Base-by-base conservation (phyloP, 192 early-diverging fungal species). In the Chytriomyces sp. region DNA sequence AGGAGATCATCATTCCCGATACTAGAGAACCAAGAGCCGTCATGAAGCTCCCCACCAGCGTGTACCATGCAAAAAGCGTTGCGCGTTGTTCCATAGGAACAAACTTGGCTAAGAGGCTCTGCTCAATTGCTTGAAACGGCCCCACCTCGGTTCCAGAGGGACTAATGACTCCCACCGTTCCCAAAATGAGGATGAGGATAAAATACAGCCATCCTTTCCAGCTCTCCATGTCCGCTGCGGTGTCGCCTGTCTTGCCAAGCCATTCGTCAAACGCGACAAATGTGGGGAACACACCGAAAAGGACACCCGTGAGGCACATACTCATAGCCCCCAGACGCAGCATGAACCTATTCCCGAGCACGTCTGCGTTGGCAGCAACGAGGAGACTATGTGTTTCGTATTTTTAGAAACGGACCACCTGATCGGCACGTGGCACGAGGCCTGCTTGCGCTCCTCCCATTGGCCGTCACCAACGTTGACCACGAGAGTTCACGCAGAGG, bases 281-380 rank as follows among this genome's bases (percentile, higher is more conserved):
- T 1, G 40, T 22, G 22, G 75, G 75, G 32, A 64, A 31, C 17
- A 59, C 4, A 1, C 70, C 69, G 37, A 63, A 77, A 19, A 28
- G 3, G 39, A 71, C 30, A 31, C 75, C 75, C 0, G 68, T 39
- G 28, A 63, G 33, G 14, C 33, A 38, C 75, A 77, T 77, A 22
- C 52, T 52, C 19, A 34, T 31, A 38, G 60, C 26, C 5, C 69
- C 68, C 25, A 77, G 19, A 4, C 64, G 32, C 5, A 77, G 70
- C 75, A 72, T 73, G 14, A 37, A 26, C 32, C 53, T 19, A 14
- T 70, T 22, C 26, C 75, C 75, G 4, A 72, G 26, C 7, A 55
- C 17, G 52, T 77, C 75, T 17, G 75, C 75, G 33, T 64, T 52
- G 31, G 36, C 37, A 8, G 75, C 56, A n/a, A 77, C 70, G 22